These are phyloP conservation scores for Wallacemonas sp. DNA, from an alignment of 208 protist genomes.

Conservation along the genomic window DNA sequence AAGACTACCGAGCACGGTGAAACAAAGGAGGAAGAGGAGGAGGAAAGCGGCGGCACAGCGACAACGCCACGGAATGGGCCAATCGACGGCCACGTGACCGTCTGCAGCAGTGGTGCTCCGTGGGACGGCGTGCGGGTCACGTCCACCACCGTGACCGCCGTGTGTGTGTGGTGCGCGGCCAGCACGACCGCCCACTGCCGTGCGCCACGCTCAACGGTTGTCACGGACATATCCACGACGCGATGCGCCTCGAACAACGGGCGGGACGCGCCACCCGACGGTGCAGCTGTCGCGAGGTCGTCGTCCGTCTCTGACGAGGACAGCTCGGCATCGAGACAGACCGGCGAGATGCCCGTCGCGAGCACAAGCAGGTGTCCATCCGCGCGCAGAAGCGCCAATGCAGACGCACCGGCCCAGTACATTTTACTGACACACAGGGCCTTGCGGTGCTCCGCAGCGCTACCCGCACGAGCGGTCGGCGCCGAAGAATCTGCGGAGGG, in stretches of 20 bases:
- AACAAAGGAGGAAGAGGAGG: no score
- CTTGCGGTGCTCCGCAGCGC: conserved; percentile 9
- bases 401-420: conserved; percentile 9
- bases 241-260: not conserved
- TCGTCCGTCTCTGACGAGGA: not conserved
- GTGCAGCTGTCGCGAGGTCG: not conserved
- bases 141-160: not conserved
- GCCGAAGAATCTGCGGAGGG: not conserved
- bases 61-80: not conserved
- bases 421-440: conserved; percentile 18
- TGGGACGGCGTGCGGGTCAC: not conserved
- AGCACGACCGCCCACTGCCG: not conserved
- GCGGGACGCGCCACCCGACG: not conserved
- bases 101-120: not conserved
- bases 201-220: not conserved
- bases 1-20: not conserved
- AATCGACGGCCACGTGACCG: not conserved
- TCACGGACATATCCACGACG: not conserved
- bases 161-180: conserved; percentile 3
- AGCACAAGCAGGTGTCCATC: conserved; percentile 8
- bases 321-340: not conserved
- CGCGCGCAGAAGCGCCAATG: conserved; percentile 3
- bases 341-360: not conserved
- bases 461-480: not conserved
- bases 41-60: not conserved